phyloP scores from a whole-genome alignment of 2,329 filamentous ascomycete species.

The Ciborinia camelliae region DNA sequence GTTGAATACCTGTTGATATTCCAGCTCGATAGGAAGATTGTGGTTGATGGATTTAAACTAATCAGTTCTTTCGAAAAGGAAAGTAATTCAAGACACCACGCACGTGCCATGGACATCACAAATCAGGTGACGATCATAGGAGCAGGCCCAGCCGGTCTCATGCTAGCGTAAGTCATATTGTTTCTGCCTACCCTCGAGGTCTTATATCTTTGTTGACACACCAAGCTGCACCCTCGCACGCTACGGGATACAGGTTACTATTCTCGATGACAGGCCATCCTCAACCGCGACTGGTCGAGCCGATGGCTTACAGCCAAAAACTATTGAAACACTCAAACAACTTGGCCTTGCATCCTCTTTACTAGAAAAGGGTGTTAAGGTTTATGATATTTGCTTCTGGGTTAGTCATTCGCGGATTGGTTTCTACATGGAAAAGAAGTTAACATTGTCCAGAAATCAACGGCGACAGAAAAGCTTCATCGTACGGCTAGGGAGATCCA shows the following conservation, averaged over 20 bases:
- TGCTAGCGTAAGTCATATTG: conserved; percentile 36
- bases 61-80: too few species aligned
- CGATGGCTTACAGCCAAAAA: conserved; percentile 60
- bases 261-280: conserved; percentile 66
- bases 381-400: conserved; percentile 58
- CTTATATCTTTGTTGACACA: conserved; percentile 40
- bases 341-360: conserved; percentile 54
- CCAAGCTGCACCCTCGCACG: conserved; percentile 46
- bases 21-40: too few species aligned
- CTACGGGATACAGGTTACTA: conserved; percentile 61
- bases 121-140: conserved; percentile 39
- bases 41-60: too few species aligned
- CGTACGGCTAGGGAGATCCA: conserved; percentile 40
- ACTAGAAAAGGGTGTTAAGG: conserved; percentile 55
- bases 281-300: conserved; percentile 60
- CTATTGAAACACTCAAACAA: conserved; percentile 60
- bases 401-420: conserved; percentile 40
- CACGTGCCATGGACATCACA: not conserved
- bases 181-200: not conserved
- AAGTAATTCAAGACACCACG: not conserved
- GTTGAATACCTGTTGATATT: not conserved
- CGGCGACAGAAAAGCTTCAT: conserved; percentile 21
- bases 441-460: conserved; percentile 39
- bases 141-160: conserved; percentile 45
- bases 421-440: conserved; percentile 34